Evolutionary conservation across 2,329 filamentous ascomycete genomes (phyloP).

Genomic region (Colletotrichum sp.): DNA sequence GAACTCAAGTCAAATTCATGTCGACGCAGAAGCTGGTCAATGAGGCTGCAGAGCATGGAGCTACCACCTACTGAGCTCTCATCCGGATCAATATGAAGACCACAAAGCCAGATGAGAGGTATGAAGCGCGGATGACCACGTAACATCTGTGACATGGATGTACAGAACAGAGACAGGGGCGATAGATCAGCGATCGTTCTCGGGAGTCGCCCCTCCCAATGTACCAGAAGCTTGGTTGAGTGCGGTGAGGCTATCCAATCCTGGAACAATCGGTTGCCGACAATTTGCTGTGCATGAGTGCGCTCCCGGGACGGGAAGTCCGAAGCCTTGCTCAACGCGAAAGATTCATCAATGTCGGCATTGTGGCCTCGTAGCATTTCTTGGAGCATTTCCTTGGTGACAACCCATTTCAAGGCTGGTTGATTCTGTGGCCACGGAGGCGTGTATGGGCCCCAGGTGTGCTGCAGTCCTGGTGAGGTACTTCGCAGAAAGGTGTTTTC

Average conservation of each 20-base stretch:
- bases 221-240: background rate
- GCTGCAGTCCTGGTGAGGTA: background rate
- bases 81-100: background rate
- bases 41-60: background rate
- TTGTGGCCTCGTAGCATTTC: background rate
- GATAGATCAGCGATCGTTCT: background rate
- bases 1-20: background rate
- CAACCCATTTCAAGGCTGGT: background rate
- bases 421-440: background rate
- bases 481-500: background rate
- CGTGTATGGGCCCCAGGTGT: background rate
- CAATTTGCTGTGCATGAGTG: background rate
- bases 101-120: background rate
- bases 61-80: background rate
- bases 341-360: background rate
- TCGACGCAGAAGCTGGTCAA: background rate
- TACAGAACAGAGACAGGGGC: background rate
- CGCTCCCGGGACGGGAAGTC: background rate
- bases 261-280: background rate
- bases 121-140: background rate
- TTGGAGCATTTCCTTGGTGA: background rate
- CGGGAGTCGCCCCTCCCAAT: background rate
- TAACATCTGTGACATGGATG: background rate
- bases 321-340: background rate
- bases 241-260: background rate